Conservation (phyloP, 192 early-diverging fungal genomes). For the Kappamyces sp. region DNA sequence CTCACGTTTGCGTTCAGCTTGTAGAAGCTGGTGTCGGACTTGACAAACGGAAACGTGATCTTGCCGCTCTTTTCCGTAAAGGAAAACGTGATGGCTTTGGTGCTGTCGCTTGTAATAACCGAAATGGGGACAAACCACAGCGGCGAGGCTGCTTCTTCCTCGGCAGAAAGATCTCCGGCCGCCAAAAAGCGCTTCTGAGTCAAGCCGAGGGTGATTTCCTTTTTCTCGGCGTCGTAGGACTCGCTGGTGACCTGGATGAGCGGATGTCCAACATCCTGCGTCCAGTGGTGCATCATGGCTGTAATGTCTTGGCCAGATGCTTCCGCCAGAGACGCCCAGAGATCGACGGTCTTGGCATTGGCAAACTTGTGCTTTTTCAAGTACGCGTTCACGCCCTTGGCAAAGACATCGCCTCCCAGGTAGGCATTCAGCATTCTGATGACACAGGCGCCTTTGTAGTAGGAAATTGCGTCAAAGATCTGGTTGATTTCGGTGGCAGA, state of each 20-base stretch:
- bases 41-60: conserved; percentile 20
- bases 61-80: conserved; percentile 25
- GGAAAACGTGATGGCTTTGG: conserved; percentile 41
- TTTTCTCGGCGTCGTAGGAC: conserved; percentile 17
- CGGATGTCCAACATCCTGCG: conserved; percentile 66
- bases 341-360: conserved; percentile 73
- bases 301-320: conserved; percentile 69
- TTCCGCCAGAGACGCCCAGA: conserved; percentile 68
- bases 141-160: conserved; percentile 50
- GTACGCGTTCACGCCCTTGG: conserved; percentile 26
- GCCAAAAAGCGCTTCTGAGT: conserved; percentile 69
- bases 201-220: conserved; percentile 37
- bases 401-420: conserved; percentile 15
- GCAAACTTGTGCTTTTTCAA: conserved; percentile 67
- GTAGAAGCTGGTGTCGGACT: neutral
- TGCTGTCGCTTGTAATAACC: conserved; percentile 18
- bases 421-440: conserved; percentile 75
- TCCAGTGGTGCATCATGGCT: conserved; percentile 74
- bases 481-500: conserved; percentile 75
- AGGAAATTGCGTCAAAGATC: conserved; percentile 79
- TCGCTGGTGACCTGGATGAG: conserved; percentile 55
- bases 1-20: conserved; percentile 41
- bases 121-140: conserved; percentile 73
- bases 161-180: conserved; percentile 51
- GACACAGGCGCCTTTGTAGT: conserved; percentile 74